These are phyloP conservation scores for Kwoniella sp. DNA, from an alignment of 768 basidiomycete genomes.

Conservation along the genomic window DNA sequence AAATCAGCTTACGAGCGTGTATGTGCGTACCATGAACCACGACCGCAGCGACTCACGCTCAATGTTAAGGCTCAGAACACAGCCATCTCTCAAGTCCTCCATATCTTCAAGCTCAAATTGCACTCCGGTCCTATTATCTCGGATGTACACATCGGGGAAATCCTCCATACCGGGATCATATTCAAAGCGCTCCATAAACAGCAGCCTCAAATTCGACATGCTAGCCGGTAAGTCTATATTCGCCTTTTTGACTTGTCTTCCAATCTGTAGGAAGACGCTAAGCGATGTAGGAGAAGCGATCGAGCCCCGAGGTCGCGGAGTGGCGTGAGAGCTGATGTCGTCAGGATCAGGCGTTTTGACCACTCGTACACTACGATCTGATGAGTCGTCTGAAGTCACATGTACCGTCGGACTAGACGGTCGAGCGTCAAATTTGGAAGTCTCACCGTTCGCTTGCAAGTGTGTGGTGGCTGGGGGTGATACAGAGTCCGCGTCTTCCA, in stretches of 20 bases:
- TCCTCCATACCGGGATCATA: conserved; percentile 91
- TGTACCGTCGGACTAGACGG: conserved; percentile 8
- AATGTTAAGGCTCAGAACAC: conserved; percentile 86
- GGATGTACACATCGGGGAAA: conserved; percentile 93
- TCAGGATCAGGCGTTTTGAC: conserved; percentile 38
- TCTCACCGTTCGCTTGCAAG: conserved; percentile 10
- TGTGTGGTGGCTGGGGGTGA: background rate
- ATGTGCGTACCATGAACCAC: no score
- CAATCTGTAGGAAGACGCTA: conserved; percentile 83
- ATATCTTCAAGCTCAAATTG: conserved; percentile 95
- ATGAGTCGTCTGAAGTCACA: conserved; percentile 10
- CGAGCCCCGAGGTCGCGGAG: conserved; percentile 14
- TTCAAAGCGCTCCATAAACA: conserved; percentile 93
- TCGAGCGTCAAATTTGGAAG: background rate
- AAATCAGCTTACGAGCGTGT: no score
- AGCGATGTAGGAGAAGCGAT: conserved; percentile 55
- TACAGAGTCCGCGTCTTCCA: background rate
- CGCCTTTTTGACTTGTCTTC: conserved; percentile 86
- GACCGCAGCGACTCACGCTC: conserved; percentile 71
- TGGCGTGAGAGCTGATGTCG: conserved; percentile 24
- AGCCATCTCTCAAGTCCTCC: conserved; percentile 85
- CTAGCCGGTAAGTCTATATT: conserved; percentile 67
- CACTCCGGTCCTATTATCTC: conserved; percentile 86
- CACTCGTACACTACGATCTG: conserved; percentile 19
- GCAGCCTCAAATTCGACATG: conserved; percentile 72